A percentile compares a stretch with the other conserved stretches of the same genome.
These are phyloP conservation scores for Colletotrichum australisinense DNA, from an alignment of 2,329 filamentous ascomycete species.

Conservation along the genomic window DNA sequence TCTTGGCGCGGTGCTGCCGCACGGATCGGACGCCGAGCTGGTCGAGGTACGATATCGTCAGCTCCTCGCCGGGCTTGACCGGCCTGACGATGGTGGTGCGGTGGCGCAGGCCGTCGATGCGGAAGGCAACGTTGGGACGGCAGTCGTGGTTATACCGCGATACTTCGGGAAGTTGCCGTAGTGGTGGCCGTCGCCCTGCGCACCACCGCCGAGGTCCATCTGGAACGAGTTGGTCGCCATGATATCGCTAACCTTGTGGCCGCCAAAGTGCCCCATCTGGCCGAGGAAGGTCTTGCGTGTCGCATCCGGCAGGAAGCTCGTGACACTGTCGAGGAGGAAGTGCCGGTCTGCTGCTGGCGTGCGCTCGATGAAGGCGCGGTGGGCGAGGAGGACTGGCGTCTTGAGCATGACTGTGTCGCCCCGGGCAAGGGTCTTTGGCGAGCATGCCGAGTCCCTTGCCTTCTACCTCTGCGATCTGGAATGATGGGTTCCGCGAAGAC, in stretches of 20 bases:
- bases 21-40: constrained; percentile 38
- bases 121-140: constrained; percentile 56
- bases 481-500: constrained; percentile 23
- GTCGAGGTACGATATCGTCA: constrained; percentile 57
- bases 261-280: constrained; percentile 34
- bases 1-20: constrained; percentile 44
- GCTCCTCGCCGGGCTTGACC: constrained; percentile 54
- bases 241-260: constrained; percentile 34
- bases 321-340: constrained; percentile 22
- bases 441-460: constrained; percentile 41
- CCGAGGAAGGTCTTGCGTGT: constrained; percentile 26
- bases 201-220: constrained; percentile 34
- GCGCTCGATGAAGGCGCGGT: constrained; percentile 35
- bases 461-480: constrained; percentile 38
- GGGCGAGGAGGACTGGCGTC: constrained; percentile 31
- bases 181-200: constrained; percentile 27
- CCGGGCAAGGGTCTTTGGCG: constrained; percentile 39
- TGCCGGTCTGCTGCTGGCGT: constrained; percentile 11
- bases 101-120: constrained; percentile 52
- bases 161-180: constrained; percentile 36
- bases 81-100: constrained; percentile 50
- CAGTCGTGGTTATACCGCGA: constrained; percentile 59
- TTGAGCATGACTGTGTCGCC: constrained; percentile 36
- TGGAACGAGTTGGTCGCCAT: constrained; percentile 37
- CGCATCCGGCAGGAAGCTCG: constrained; percentile 4